phyloP scores from a whole-genome alignment of 1,139 yeast genomes.

The Candida tropicalis region DNA sequence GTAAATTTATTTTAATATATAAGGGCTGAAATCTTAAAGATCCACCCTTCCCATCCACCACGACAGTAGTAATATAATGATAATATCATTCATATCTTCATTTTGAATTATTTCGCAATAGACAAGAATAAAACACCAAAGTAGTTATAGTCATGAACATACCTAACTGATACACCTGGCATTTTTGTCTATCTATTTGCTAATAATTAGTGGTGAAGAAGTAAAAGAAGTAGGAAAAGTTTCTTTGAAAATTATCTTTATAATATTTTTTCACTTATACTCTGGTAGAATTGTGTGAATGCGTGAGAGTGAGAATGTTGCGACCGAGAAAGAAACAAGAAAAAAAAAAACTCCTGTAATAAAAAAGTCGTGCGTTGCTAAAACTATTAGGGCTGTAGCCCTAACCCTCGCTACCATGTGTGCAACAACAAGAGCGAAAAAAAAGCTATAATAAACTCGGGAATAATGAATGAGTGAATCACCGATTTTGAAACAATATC shows the following conservation, averaged over 20 bases:
- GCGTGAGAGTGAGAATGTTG: too few relatives aligned
- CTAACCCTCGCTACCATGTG: neutral
- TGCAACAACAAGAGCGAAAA: too few relatives aligned
- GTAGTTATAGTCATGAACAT: slow-evolving; percentile 42
- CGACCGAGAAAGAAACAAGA: neutral
- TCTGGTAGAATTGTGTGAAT: neutral
- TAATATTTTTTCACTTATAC: slow-evolving; percentile 13
- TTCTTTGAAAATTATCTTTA: slow-evolving; percentile 1
- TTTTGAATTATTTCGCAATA: slow-evolving; percentile 5
- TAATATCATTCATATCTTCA: slow-evolving; percentile 4
- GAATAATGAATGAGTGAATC: too few relatives aligned
- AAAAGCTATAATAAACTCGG: too few relatives aligned
- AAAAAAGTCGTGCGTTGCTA: neutral
- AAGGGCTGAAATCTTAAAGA: slow-evolving; percentile 8
- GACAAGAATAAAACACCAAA: neutral
- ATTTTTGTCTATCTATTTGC: slow-evolving; percentile 40
- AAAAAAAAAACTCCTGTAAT: slow-evolving; percentile 8
- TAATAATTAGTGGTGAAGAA: slow-evolving; percentile 18
- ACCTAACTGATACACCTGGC: slow-evolving; percentile 99
- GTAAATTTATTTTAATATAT: neutral
- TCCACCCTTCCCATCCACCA: slow-evolving; percentile 32
- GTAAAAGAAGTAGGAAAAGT: slow-evolving; percentile 2
- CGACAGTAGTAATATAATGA: slow-evolving; percentile 24
- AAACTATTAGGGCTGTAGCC: slow-evolving; percentile 15
- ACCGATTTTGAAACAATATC: too few relatives aligned